Conservation (phyloP, 208 protist genomes). For the Phytomonas francai region DNA sequence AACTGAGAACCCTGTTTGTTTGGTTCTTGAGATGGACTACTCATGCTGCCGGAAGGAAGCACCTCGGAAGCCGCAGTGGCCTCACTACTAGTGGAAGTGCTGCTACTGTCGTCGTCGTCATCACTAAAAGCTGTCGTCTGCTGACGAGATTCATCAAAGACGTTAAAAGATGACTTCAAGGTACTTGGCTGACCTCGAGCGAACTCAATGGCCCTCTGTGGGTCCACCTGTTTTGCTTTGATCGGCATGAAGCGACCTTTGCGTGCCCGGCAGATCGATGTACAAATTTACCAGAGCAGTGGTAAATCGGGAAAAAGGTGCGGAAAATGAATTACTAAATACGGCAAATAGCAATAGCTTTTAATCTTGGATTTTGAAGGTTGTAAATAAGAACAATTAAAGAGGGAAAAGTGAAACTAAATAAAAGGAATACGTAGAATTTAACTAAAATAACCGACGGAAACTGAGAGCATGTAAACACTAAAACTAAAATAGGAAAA, state of each 20-base stretch:
- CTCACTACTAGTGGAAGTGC: not conserved
- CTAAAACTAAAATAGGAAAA: not conserved
- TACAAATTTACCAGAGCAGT: not conserved
- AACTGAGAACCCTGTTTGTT: not conserved
- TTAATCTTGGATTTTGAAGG: not conserved
- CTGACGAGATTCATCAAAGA: not conserved
- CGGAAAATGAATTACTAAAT: constrained; percentile 8
- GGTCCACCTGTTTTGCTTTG: constrained; percentile 68
- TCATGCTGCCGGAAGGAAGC: not conserved
- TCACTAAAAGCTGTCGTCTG: not conserved
- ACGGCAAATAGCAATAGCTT: constrained; percentile 2
- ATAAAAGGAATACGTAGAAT: constrained; percentile 13
- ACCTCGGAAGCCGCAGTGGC: not conserved
- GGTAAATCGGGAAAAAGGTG: not conserved
- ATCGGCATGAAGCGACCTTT: constrained; percentile 39
- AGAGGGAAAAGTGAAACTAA: constrained; percentile 1
- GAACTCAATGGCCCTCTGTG: constrained; percentile 33
- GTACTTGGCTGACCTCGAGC: constrained; percentile 31
- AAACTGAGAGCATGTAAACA: constrained; percentile 5
- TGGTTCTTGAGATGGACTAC: not conserved
- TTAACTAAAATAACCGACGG: constrained; percentile 18
- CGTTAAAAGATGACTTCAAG: not conserved
- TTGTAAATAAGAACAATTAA: constrained; percentile 11
- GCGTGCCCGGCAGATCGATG: not conserved
- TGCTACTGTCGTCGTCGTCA: not conserved